Evolutionary conservation across 306 rosid species (phyloP).

Genomic region (Casuarina cunninghamiana): DNA sequence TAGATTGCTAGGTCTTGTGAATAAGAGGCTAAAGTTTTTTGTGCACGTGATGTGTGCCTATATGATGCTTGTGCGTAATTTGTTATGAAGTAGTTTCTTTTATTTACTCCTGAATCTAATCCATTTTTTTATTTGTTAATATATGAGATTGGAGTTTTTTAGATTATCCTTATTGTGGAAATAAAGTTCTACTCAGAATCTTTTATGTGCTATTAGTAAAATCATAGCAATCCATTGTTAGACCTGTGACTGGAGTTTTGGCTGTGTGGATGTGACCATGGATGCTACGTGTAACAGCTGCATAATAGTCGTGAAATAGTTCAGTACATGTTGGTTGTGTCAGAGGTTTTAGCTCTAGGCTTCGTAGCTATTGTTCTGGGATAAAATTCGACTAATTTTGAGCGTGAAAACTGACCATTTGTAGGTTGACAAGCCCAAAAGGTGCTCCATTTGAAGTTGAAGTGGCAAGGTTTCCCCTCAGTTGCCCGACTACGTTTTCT

Average conservation of each 20-base stretch:
- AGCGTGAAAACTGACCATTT: neutral
- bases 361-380: neutral
- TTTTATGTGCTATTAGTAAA: neutral
- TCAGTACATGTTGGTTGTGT: neutral
- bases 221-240: neutral
- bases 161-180: neutral
- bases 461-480: constrained; percentile 69
- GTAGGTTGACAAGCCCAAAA: constrained; percentile 49
- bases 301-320: neutral
- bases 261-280: neutral
- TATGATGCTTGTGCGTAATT: neutral
- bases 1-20: neutral
- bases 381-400: constrained; percentile 11
- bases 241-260: neutral
- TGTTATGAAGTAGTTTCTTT: neutral
- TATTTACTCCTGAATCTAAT: neutral
- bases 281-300: neutral
- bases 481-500: constrained; percentile 79
- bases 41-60: neutral
- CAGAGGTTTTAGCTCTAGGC: neutral
- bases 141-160: neutral
- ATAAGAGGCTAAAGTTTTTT: neutral
- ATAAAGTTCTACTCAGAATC: neutral
- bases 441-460: constrained; percentile 60
- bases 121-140: neutral